Conservation (phyloP, 139 green algal species). For the Zygnema cylindricum region DNA sequence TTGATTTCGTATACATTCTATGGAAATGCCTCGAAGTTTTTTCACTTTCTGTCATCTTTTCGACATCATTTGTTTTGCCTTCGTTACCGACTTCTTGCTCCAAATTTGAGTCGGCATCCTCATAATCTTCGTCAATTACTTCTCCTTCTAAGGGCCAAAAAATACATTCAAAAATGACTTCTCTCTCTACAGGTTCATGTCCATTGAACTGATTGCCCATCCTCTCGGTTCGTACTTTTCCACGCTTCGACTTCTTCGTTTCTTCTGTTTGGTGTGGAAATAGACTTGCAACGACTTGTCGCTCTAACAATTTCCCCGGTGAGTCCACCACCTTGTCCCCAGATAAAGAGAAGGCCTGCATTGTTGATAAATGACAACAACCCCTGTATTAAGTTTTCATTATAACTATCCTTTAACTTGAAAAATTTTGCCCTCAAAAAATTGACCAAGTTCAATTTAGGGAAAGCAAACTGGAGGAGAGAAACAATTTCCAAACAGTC, state of each 20-base stretch:
- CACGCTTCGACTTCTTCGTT: neutral
- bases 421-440: too few species aligned
- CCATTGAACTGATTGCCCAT: neutral
- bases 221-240: neutral
- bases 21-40: neutral
- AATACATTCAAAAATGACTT: neutral
- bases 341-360: too few species aligned
- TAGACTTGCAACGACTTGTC: neutral
- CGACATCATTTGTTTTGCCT: neutral
- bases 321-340: too few species aligned
- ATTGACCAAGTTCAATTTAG: too few species aligned
- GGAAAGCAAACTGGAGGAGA: neutral
- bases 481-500: too few species aligned
- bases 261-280: neutral
- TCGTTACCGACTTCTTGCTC: neutral
- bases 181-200: neutral
- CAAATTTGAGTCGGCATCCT: neutral
- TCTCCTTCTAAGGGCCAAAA: neutral
- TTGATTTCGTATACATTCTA: neutral
- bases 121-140: neutral
- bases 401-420: too few species aligned
- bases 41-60: neutral
- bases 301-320: neutral
- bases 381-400: too few species aligned
- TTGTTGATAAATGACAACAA: too few species aligned